Conservation (phyloP, 441 rosid genomes). For the Eruca vesicaria region DNA sequence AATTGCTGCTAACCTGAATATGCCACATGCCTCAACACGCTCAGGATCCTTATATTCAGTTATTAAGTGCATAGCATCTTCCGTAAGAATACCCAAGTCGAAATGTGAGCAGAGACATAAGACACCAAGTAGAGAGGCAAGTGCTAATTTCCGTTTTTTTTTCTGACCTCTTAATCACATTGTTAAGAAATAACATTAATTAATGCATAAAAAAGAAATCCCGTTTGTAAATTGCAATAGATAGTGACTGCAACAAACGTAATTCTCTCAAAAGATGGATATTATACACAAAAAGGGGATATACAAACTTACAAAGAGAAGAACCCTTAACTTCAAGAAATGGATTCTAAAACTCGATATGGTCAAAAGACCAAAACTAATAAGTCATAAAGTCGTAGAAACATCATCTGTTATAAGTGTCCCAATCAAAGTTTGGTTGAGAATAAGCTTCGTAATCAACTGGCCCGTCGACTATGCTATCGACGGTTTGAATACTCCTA, state of each 20-base stretch:
- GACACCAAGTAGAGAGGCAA: not conserved
- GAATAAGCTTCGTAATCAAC: slow-evolving; percentile 90
- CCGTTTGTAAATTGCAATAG: not conserved
- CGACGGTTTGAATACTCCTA: slow-evolving; percentile 69
- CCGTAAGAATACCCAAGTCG: too few relatives aligned
- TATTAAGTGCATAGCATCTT: too few relatives aligned
- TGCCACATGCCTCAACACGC: too few relatives aligned
- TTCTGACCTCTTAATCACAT: not conserved
- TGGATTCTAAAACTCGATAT: not conserved
- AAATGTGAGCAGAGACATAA: not conserved
- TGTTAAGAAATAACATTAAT: not conserved
- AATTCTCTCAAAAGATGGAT: slow-evolving; percentile 9
- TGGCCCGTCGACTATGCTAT: slow-evolving; percentile 75
- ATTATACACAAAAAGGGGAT: slow-evolving; percentile 17
- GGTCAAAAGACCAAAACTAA: slow-evolving; percentile 24
- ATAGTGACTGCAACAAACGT: not conserved
- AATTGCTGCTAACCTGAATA: too few relatives aligned
- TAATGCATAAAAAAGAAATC: not conserved
- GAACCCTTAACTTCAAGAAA: not conserved
- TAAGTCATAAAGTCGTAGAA: not conserved
- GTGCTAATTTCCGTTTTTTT: slow-evolving; percentile 2
- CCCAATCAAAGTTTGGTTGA: slow-evolving; percentile 94
- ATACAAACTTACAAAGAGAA: slow-evolving; percentile 19
- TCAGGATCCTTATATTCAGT: too few relatives aligned
- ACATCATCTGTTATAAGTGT: slow-evolving; percentile 42